These are phyloP conservation scores for Globisporangium megalacanthum DNA, from an alignment of 352 stramenopile genomes.

Conservation along the genomic window DNA sequence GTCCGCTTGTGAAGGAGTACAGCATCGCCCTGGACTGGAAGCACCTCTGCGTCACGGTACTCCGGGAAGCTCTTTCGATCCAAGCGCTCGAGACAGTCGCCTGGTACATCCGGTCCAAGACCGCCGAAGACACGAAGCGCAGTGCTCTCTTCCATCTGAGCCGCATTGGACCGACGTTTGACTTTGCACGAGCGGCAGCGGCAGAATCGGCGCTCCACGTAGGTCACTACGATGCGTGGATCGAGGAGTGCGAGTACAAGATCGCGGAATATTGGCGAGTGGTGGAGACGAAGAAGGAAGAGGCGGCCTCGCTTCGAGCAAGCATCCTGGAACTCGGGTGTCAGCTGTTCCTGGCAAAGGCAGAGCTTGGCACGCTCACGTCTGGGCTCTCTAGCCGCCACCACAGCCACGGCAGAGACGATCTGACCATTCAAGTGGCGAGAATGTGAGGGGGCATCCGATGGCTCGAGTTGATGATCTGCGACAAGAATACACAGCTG, in stretches of 20 bases:
- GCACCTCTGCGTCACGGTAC: neutral
- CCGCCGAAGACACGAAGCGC: neutral
- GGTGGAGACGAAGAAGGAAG: neutral
- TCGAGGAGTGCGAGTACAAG: neutral
- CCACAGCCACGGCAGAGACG: neutral
- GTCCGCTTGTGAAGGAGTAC: slow-evolving; percentile 19
- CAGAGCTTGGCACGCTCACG: neutral
- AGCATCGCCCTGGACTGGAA: slow-evolving; percentile 13
- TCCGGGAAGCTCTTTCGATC: neutral
- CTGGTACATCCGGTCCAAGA: neutral
- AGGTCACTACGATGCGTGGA: neutral
- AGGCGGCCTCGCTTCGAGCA: neutral
- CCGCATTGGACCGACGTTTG: neutral
- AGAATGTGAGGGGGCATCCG: neutral
- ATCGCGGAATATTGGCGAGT: neutral
- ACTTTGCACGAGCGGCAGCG: neutral
- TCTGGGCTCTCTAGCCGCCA: neutral
- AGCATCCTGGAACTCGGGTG: neutral
- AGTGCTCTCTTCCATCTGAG: neutral
- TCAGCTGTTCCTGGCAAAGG: neutral
- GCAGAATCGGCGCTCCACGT: neutral
- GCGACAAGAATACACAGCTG: neutral
- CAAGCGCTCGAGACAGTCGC: neutral
- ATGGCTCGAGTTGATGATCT: neutral
- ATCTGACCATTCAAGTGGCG: neutral